Percentiles rank a stretch among this genome's conserved stretches.
Conservation (phyloP, 2,329 filamentous ascomycete genomes). For the Thielaviopsis populi region DNA sequence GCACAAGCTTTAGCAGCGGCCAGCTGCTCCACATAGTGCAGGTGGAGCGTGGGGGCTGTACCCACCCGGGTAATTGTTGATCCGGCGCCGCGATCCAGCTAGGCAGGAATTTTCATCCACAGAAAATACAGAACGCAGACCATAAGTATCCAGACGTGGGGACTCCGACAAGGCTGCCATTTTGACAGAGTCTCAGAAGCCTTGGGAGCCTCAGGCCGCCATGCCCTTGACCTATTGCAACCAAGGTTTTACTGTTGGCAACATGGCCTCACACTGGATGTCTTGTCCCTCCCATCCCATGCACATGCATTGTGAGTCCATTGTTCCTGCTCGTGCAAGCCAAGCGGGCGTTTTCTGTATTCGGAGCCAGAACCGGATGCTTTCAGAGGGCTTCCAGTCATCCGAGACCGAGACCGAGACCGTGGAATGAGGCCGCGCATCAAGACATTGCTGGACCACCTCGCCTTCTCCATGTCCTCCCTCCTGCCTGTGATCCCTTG, state of each 20-base stretch:
- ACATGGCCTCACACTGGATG: too few relatives aligned
- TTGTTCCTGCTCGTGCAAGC: neutral
- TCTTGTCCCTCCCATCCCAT: too few relatives aligned
- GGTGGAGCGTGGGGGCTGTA: neutral
- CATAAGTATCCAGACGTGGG: neutral
- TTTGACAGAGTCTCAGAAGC: neutral
- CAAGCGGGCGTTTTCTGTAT: neutral
- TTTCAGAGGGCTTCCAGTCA: neutral
- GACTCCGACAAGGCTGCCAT: neutral
- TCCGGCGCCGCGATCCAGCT: neutral
- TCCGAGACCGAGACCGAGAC: conserved; percentile 2
- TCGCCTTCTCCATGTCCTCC: neutral
- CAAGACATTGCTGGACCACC: neutral
- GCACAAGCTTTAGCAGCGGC: neutral
- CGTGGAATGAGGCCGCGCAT: conserved; percentile 2
- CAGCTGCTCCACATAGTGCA: neutral
- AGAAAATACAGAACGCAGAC: neutral
- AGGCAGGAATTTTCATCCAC: neutral
- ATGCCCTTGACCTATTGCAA: too few relatives aligned
- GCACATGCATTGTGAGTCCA: too few relatives aligned
- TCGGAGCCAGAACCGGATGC: too few relatives aligned
- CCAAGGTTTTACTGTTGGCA: too few relatives aligned
- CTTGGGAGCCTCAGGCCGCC: neutral
- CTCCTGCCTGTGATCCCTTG: neutral
- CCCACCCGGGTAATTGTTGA: neutral